Evolutionary conservation across 768 basidiomycete genomes (phyloP), one percentile per base, ranked within the genome.

Genomic region (Trametes elegans): DNA sequence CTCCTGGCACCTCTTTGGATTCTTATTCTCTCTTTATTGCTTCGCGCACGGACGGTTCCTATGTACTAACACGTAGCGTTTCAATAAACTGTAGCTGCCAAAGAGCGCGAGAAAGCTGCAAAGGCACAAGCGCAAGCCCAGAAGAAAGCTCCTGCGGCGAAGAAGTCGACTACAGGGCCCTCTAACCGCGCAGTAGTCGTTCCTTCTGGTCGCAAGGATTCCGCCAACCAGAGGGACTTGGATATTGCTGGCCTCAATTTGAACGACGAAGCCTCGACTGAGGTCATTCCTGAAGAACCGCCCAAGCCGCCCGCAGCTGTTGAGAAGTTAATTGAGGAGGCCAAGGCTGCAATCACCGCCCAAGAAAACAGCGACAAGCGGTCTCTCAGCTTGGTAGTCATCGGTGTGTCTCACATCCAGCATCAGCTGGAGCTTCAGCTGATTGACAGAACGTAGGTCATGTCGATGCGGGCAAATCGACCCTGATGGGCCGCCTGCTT

Each of bases 401-500:
- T 99, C 38, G 97, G 96, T 96, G 56, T 34, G 61, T 35, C 13
- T 23, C 36, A 14, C 19, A 26, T 28, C 16, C 34, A n/a, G 16
- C 16, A n/a, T 56, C 11, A 44, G 57, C 48, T 31, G 19, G 5
- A 2, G 11, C 3, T 31, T 38, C 9, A 11, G 36, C 32, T 34
- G 7, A 31, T 18, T 40, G 4, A 43, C 8, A 4, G 8, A 19
- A 27, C 29, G 3, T 62, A 98, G 96, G 97, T 34, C 97, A 99
- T 66, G 97, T 99, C 57, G 97, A 99, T 72, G 97, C 97, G 16
- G 97, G 97, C 23, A 99, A 99, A 71, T 97, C 94, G 5, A 99
- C 97, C 1, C 73, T 99, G 24, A 98, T 98, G 93, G 97, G 97
- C 1, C 79, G 96, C 51, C 65, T 99, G 55, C 65, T 98, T 47